Conservation (phyloP, 31 red algal species). For the Porphyra umbilicalis region DNA sequence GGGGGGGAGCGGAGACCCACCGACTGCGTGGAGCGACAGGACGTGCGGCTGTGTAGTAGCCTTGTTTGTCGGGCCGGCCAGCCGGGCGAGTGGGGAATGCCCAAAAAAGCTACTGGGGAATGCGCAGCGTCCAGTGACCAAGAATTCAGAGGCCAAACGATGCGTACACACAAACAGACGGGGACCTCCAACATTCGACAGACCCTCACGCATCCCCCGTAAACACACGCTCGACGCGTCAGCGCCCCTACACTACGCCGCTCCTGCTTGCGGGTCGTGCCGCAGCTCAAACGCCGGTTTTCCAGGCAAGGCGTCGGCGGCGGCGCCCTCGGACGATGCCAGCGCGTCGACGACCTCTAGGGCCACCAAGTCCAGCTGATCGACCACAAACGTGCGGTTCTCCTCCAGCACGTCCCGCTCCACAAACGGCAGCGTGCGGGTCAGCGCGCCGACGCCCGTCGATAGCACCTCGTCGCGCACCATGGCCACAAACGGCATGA, state of each 20-base stretch:
- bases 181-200: too few relatives aligned
- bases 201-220: too few relatives aligned
- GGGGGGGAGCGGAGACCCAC: too few relatives aligned
- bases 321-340: background rate
- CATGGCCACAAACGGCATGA: conserved; percentile 86
- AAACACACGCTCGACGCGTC: too few relatives aligned
- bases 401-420: conserved; percentile 61
- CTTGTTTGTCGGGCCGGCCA: too few relatives aligned
- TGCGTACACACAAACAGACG: too few relatives aligned
- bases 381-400: conserved; percentile 37
- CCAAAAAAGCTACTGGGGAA: too few relatives aligned
- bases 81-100: too few relatives aligned
- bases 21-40: too few relatives aligned
- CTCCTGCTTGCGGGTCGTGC: background rate
- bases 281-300: background rate
- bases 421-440: conserved; percentile 68
- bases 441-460: conserved; percentile 34
- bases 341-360: conserved; percentile 5
- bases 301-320: background rate
- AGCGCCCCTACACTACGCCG: background rate
- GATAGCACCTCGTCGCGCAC: conserved; percentile 56
- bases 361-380: conserved; percentile 49
- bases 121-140: too few relatives aligned
- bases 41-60: too few relatives aligned
- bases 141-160: too few relatives aligned